Evolutionary conservation across 192 early-diverging fungal genomes (phyloP), one percentile per base, ranked within the genome.

Genomic region (Paraglomus brasilianum): DNA sequence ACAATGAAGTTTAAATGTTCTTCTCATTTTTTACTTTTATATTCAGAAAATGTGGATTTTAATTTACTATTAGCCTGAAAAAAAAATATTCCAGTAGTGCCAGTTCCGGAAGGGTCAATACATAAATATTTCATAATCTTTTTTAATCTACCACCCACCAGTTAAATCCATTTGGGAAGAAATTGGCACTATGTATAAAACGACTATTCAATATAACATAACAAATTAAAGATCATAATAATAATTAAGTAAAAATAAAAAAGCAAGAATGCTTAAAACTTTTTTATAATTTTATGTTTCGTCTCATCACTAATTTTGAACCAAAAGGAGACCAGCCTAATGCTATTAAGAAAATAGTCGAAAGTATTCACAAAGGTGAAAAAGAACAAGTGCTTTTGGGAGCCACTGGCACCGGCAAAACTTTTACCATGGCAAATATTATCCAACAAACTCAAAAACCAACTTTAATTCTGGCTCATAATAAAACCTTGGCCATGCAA

Each of bases 391-490:
- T 61, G 0, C 21, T 61, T 14, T 61, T 61, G 19, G 42, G 42
- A 61, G 58, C 42, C 10, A 61, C 42, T n/a, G 58, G 58, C 14
- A 61, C 58, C 58, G 58, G 58, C 40, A 30, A 61, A 61, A 44
- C 58, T 61, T 61, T 61, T 41, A 61, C 58, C 58, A 61, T 61
- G 58, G 58, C 40, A n/a, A 61, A 61, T 8, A 41, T 61, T 41
- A 61, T 61, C 15, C 13, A 61, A 61, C 10, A 42, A 61, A 61
- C 58, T 5, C 58, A 61, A 61, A 61, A 61, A 61, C 21, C 58
- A 0, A 61, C 58, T 43, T 8, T 61, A 61, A 43, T 61, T 61
- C 19, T 61, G 39, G 42, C 58, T 61, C 40, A 61, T 44, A 61
- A 61, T 43, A 61, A 61, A 61, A 61, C 42, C 4, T 17, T 61